These are phyloP conservation scores for Cucurbita argyrosperma DNA, from an alignment of 306 rosid genomes.

Conservation along the genomic window DNA sequence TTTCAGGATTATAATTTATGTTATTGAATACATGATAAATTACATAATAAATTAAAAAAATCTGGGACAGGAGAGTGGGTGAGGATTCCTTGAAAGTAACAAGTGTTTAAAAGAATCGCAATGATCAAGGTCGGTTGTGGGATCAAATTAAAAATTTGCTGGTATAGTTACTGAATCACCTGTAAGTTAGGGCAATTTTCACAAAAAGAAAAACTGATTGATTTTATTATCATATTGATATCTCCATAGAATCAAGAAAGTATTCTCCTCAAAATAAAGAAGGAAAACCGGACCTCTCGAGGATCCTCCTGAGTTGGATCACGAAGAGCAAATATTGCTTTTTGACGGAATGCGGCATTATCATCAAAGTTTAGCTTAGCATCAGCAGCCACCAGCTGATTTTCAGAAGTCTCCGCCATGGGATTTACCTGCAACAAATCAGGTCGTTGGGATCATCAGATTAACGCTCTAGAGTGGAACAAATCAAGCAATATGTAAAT, in stretches of 20 bases:
- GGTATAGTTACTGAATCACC: not conserved
- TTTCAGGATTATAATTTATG: not conserved
- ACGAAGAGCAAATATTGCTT: conserved; percentile 77
- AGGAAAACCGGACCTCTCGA: conserved; percentile 53
- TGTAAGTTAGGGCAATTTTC: not conserved
- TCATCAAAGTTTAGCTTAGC: conserved; percentile 97
- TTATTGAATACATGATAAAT: not conserved
- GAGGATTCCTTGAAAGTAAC: no score
- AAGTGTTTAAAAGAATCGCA: no score
- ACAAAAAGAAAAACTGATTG: not conserved
- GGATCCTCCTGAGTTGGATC: conserved; percentile 98
- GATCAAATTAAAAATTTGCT: no score
- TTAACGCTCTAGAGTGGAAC: conserved; percentile 5
- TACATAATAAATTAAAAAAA: no score
- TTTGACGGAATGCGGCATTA: conserved; percentile 86
- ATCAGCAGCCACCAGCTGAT: conserved; percentile 96
- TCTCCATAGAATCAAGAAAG: conserved; percentile 6
- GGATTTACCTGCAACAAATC: conserved; percentile 68
- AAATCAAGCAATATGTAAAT: not conserved
- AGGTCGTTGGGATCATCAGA: not conserved
- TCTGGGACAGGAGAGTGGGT: no score
- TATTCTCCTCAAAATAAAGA: not conserved
- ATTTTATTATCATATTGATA: conserved; percentile 2
- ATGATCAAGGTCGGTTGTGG: no score
- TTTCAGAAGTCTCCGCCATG: conserved; percentile 88